Evolutionary conservation across 352 stramenopile genomes (phyloP).

Genomic region (Phytophthora palmivora): DNA sequence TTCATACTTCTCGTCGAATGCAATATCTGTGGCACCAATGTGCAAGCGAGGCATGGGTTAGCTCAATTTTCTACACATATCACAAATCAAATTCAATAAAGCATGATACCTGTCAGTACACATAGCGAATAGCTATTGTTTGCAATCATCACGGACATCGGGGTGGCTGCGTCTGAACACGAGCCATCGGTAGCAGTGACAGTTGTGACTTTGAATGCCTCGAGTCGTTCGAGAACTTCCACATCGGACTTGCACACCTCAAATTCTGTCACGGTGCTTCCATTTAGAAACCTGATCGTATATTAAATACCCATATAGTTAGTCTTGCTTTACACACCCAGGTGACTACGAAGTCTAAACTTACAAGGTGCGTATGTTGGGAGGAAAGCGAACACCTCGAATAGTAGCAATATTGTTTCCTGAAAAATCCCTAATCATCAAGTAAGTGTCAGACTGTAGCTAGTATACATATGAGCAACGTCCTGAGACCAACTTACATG

Average conservation of each 20-base stretch:
- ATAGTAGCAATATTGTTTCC: constrained; percentile 36
- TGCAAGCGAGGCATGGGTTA: background rate
- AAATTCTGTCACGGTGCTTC: constrained; percentile 37
- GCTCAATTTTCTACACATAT: too few species aligned
- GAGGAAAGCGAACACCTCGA: constrained; percentile 36
- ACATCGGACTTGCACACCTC: constrained; percentile 43
- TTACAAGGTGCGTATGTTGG: constrained; percentile 36
- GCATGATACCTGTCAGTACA: constrained; percentile 32
- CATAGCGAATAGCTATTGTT: constrained; percentile 37
- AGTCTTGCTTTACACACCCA: background rate
- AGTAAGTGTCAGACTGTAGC: too few species aligned
- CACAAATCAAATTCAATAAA: background rate
- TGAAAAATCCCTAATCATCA: constrained; percentile 33
- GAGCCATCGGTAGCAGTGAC: constrained; percentile 6
- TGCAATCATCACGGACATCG: constrained; percentile 14
- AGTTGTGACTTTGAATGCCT: constrained; percentile 27
- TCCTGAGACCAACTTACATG: constrained; percentile 22
- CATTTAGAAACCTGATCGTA: constrained; percentile 33
- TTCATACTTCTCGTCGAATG: constrained; percentile 34
- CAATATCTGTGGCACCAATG: constrained; percentile 10
- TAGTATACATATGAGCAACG: background rate
- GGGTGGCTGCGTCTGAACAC: constrained; percentile 19
- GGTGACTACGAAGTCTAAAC: background rate
- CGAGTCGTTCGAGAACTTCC: constrained; percentile 31
- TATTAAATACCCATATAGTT: background rate